Base-by-base conservation (phyloP, 495 filamentous ascomycete species). In the Aspergillus carlsbadensis region DNA sequence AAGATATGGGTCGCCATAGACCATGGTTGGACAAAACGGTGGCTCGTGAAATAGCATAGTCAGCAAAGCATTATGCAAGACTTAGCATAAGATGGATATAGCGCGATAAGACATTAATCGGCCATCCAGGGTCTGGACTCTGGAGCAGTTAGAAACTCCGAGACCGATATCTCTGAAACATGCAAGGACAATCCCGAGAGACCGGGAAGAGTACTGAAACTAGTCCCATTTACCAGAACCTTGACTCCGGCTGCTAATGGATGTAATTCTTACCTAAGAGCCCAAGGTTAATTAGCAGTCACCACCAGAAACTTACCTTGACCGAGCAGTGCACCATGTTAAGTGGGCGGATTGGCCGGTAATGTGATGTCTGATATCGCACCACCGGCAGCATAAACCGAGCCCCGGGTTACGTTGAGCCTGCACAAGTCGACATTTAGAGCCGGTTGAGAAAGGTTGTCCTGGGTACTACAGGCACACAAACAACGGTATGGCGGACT, bases 401-500 rank as follows among this genome's bases (percentile, higher is more conserved):
- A 17, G 13, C 37, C 17, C 31, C 37, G 36, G 17, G 43, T 57
- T 57, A 57, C 54, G 26, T 43, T 57, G 54, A 44, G 26, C 45
- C 33, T 50, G 35, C 21, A 26, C 21, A 43, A 50, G 34, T 35
- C 34, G 48, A 47, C 14, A 47, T 49, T 37, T 54, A 41, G 46
- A 40, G 20, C 21, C 17, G 21, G 50, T 17, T 41, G 37, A 49
- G 17, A 52, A 40, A 57, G 29, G 42, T 36, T 51, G 49, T 47
- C 51, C 40, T 52, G 68, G 26, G 67, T 60, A 73, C 73, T 76
- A 76, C 73, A 75, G 65, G 66, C 65, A 62, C 54, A 62, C 65
- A 65, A 68, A 70, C 65, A 67, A 65, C 66, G 61, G 61, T 63
- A 70, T 70, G 70, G 63, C 65, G 67, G 62, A 57, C 60, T 66